phyloP scores from a whole-genome alignment of 441 rosid genomes.

The Pelargonium fulgidum region DNA sequence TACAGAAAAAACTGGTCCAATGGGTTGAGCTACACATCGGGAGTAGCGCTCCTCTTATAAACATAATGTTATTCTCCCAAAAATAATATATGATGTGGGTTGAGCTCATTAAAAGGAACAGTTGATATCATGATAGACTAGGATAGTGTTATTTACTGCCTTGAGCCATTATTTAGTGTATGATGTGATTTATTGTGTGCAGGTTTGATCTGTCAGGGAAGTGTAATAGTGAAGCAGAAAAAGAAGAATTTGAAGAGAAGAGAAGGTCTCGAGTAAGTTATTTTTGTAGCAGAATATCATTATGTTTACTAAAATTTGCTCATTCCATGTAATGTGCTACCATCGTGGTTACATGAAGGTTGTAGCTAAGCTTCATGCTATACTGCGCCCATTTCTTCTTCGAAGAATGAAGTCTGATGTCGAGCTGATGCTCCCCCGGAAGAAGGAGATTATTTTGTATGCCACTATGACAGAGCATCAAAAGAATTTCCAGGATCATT shows the following conservation, averaged over 20 bases:
- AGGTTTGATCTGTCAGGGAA: conserved; percentile 94
- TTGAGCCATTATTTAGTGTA: conserved; percentile 1
- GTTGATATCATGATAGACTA: neutral
- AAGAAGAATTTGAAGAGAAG: conserved; percentile 77
- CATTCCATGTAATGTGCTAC: conserved; percentile 7
- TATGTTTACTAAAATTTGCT: neutral
- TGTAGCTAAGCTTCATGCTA: conserved; percentile 87
- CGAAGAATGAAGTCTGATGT: conserved; percentile 93
- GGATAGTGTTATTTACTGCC: neutral
- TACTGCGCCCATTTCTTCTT: conserved; percentile 92
- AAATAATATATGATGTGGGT: too few relatives aligned
- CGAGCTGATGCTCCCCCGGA: conserved; percentile 80
- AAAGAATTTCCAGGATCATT: conserved; percentile 81
- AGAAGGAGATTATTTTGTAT: conserved; percentile 86
- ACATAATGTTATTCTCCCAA: too few relatives aligned
- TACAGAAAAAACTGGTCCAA: too few relatives aligned
- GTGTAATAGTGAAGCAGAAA: conserved; percentile 36
- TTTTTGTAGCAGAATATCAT: neutral
- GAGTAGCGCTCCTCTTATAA: too few relatives aligned
- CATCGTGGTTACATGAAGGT: conserved; percentile 43
- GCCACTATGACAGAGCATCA: conserved; percentile 87
- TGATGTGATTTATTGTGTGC: conserved; percentile 17
- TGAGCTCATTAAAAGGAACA: neutral
- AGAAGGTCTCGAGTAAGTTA: conserved; percentile 58
- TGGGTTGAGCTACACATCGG: too few relatives aligned